phyloP scores from a whole-genome alignment of 257 asterid species.

The Coffea canephora region DNA sequence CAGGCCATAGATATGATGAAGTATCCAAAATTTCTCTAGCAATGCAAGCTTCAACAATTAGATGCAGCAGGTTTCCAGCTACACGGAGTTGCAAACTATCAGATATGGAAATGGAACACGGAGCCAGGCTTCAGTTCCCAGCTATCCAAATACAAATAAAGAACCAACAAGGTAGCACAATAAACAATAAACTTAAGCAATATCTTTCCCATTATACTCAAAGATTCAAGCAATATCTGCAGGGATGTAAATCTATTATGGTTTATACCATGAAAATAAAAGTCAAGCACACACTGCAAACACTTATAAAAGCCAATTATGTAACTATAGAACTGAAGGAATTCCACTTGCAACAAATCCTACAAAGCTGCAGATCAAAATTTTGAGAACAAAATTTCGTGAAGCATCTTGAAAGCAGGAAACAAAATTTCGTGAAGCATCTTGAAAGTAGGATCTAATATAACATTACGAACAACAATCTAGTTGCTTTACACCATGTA shows the following conservation, averaged over 20 bases:
- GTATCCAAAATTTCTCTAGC: constrained; percentile 92
- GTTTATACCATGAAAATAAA: background rate
- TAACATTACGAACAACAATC: background rate
- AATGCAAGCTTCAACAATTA: constrained; percentile 95
- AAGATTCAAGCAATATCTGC: background rate
- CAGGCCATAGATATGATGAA: constrained; percentile 93
- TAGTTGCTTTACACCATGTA: background rate
- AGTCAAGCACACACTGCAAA: background rate
- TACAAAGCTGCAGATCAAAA: background rate
- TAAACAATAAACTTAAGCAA: background rate
- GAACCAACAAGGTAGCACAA: background rate
- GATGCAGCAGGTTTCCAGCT: constrained; percentile 89
- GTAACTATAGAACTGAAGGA: background rate
- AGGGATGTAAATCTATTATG: background rate
- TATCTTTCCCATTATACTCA: background rate
- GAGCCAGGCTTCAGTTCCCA: background rate
- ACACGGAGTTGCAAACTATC: constrained; percentile 33
- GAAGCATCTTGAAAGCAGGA: background rate
- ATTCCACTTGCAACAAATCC: background rate
- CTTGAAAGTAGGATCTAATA: background rate
- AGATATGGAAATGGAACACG: background rate
- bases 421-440: constrained; percentile 1
- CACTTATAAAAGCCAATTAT: background rate
- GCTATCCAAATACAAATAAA: background rate
- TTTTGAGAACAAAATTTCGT: background rate